Evolutionary conservation across 257 asterid genomes (phyloP), one percentile per base, ranked within the genome.

Genomic region (Fraxinus americana): DNA sequence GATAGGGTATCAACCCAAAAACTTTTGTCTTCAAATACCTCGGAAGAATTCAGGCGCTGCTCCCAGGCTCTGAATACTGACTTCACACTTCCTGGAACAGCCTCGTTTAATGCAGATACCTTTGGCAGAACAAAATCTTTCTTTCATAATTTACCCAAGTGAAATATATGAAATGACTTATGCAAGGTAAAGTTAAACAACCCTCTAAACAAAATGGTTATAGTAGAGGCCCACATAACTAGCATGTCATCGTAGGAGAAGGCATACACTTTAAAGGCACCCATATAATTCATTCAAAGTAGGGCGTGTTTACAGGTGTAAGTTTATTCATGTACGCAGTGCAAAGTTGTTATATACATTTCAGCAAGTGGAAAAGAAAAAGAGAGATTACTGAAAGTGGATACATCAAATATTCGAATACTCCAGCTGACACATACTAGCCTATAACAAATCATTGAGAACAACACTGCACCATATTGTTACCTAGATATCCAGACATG

Each of bases 21-120:
- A 70, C 2, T 41, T 67, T 13, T 50, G 19, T 41, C 72, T 25
- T 16, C 73, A 30, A 45, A 35, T 89, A 93, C 99, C 98, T 93
- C 97, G 0, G 92, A 82, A 68, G 97, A 75, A 87, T 90, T 87
- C 61, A 95, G 91, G 25, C 97, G 97, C 80, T 88, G 94, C 77
- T 95, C 99, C 99, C 99, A 95, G 66, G 96, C 92, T 87, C 81
- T 93, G 83, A 95, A 95, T 57, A 95, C 97, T 5, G 97, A 84
- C 86, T 93, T 90, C 68, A 84, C 98, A 82, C 98, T 95, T 82
- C 98, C 99, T 65, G 91, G 71, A 79, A 88, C 91, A 84, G 98
- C 89, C 82, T 95, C 99, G 76, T 95, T 95, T 85, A 95, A 77
- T 2, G 98, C 97, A 81, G 97, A 88, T 39, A 91, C 99, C 99